Conservation (phyloP, 2,329 filamentous ascomycete genomes). For the Calonectria multiphialidica region DNA sequence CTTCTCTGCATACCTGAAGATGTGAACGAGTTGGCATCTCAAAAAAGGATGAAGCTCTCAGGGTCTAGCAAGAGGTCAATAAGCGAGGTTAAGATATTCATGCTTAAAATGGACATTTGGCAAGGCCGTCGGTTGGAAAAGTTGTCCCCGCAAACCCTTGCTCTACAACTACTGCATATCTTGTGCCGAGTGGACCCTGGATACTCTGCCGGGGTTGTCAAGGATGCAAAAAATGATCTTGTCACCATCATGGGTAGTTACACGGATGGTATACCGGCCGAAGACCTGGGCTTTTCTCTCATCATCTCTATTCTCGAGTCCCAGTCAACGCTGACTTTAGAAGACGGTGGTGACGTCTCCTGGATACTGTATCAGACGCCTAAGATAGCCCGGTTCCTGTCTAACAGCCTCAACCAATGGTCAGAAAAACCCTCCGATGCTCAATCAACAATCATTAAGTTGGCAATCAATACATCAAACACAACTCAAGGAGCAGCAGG, state of each 20-base stretch:
- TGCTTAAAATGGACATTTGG: slow-evolving; percentile 72
- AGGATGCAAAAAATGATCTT: slow-evolving; percentile 45
- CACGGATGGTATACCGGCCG: slow-evolving; percentile 24
- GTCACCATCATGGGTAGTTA: slow-evolving; percentile 39
- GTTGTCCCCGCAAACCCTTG: slow-evolving; percentile 73
- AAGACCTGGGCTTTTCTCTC: slow-evolving; percentile 57
- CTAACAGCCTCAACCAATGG: slow-evolving; percentile 46
- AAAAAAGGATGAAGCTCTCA: slow-evolving; percentile 77
- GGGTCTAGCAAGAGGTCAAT: slow-evolving; percentile 71
- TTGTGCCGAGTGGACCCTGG: slow-evolving; percentile 45
- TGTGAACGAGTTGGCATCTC: slow-evolving; percentile 71
- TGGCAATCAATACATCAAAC: slow-evolving; percentile 90
- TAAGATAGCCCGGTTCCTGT: slow-evolving; percentile 47
- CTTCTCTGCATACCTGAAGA: slow-evolving; percentile 67
- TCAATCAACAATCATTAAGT: slow-evolving; percentile 55
- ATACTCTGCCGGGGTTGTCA: slow-evolving; percentile 44
- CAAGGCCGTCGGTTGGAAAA: slow-evolving; percentile 59
- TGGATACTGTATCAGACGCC: slow-evolving; percentile 43
- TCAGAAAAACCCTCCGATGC: slow-evolving; percentile 42
- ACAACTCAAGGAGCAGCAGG: slow-evolving; percentile 78
- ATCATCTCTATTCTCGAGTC: slow-evolving; percentile 54
- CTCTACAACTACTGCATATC: slow-evolving; percentile 72
- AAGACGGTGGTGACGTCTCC: slow-evolving; percentile 33
- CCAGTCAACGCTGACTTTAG: slow-evolving; percentile 46
- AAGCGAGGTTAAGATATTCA: slow-evolving; percentile 62